Percentiles rank a stretch among this genome's conserved stretches.
Conservation (phyloP, 2,329 filamentous ascomycete species). For the Xylaria sp. region DNA sequence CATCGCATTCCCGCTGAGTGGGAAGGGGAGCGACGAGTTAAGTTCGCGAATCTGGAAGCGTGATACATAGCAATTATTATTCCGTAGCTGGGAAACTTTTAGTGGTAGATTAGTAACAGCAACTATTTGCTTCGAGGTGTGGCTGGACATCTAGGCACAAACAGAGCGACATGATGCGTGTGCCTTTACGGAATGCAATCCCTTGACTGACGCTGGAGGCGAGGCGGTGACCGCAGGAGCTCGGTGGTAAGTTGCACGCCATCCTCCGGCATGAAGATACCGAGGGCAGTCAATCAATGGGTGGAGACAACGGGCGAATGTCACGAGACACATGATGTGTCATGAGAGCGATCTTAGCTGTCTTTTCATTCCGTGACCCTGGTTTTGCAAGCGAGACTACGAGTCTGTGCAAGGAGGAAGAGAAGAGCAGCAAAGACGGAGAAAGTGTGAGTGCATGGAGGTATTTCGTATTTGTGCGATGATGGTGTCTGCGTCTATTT, state of each 20-base stretch:
- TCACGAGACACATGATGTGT: slow-evolving; percentile 12
- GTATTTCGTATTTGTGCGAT: too few species aligned
- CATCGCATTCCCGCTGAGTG: neutral
- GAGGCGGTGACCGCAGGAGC: slow-evolving; percentile 12
- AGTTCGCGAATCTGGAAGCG: neutral
- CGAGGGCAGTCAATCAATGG: neutral
- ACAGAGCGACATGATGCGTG: too few species aligned
- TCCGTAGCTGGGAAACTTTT: neutral
- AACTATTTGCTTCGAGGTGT: neutral
- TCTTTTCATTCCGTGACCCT: neutral
- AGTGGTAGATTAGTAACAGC: neutral
- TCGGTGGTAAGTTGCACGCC: neutral
- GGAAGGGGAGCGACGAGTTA: neutral
- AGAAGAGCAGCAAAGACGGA: neutral
- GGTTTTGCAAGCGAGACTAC: neutral
- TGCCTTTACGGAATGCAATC: too few species aligned
- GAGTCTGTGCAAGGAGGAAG: neutral
- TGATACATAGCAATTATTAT: neutral
- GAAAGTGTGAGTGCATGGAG: neutral
- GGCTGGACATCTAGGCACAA: neutral
- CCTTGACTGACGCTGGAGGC: neutral
- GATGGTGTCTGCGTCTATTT: neutral
- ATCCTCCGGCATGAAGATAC: neutral
- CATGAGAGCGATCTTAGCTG: slow-evolving; percentile 7
- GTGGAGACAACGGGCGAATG: slow-evolving; percentile 6